Base-by-base conservation (phyloP, 169 alveolate species). In the Blepharisma undulans region DNA sequence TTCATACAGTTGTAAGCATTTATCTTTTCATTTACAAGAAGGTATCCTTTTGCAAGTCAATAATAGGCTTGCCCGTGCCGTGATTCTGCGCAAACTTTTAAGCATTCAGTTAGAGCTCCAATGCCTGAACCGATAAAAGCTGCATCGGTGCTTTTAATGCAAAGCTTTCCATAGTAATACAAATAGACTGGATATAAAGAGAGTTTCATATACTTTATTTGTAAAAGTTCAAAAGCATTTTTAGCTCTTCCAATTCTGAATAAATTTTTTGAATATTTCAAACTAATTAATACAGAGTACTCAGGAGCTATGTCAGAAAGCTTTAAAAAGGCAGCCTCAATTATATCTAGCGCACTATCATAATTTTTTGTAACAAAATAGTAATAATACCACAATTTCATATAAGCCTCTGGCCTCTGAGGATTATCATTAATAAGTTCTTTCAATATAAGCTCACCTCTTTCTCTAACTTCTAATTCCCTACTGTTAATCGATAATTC, bases 81-180 rank as follows among this genome's bases (percentile, higher is more conserved):
- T 14, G 5, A 6, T 22, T 82, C 89, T 32, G 77, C 5, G 29
- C 91, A 91, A 3, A 90, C 80, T 80, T 92, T 81, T 22, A 89
- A 29, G 27, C 94, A 88, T 86, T 93, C 96, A 59, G 84, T 87
- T 36, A 93, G 66, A 36, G 94, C 94, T n/a, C 96, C 96, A 7
- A 93, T 89, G 4, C 93, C 96, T 34, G 93, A 72, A 8, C 96
- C 96, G 25, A 81, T 66, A 76, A 78, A 93, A 29, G 74, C 48
- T 10, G 22, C 19, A 21, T 76, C 77, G 14, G 78, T 72, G n/a
- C 90, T 48, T 27, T 74, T 76, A 0, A 89, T 72, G 2, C 93
- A 91, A 25, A 80, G 87, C 59, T 86, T 91, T 10, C 93, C 96
- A 72, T 91, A 93, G 34, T 90, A 86, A 34, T 88, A 92, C 2